Percentiles rank a stretch among this genome's conserved stretches.
Conservation (phyloP, 78 protist genomes). For the Dictyostelium purpureum region DNA sequence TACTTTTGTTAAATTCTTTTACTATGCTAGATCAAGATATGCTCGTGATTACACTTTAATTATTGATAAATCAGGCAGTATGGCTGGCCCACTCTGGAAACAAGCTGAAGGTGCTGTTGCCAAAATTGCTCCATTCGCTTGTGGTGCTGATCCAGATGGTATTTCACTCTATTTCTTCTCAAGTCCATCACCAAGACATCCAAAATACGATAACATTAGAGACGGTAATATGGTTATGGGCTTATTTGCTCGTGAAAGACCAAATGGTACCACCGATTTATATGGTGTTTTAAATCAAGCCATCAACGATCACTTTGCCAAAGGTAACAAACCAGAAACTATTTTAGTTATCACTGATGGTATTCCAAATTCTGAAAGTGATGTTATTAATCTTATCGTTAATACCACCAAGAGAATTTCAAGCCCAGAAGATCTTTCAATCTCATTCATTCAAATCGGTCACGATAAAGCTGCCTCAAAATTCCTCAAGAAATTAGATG, state of each 20-base stretch:
- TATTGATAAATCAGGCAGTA: slow-evolving; percentile 47
- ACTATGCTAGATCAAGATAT: slow-evolving; percentile 23
- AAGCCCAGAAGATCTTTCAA: slow-evolving; percentile 77
- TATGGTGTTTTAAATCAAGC: slow-evolving; percentile 76
- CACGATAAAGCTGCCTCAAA: slow-evolving; percentile 37
- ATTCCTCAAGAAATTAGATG: slow-evolving; percentile 70
- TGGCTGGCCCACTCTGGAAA: slow-evolving; percentile 53
- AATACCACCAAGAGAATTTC: slow-evolving; percentile 19
- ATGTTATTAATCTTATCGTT: slow-evolving; percentile 28
- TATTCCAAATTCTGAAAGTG: slow-evolving; percentile 61
- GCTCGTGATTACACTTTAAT: slow-evolving; percentile 72
- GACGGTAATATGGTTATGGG: slow-evolving; percentile 29
- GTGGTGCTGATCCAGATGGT: slow-evolving; percentile 63
- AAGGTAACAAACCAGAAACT: slow-evolving; percentile 56
- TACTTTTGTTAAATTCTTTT: slow-evolving; percentile 54
- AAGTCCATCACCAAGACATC: slow-evolving; percentile 7
- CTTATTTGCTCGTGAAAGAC: slow-evolving; percentile 56
- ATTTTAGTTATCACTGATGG: slow-evolving; percentile 85
- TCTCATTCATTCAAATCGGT: slow-evolving; percentile 83
- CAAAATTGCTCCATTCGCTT: slow-evolving; percentile 70
- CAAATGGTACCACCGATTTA: slow-evolving; percentile 81
- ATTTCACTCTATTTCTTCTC: slow-evolving; percentile 53
- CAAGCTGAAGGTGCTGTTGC: slow-evolving; percentile 36
- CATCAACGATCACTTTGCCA: slow-evolving; percentile 41
- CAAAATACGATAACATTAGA: slow-evolving; percentile 29